These are phyloP conservation scores for Monascus purpureus DNA, from an alignment of 495 filamentous ascomycete genomes.

Conservation along the genomic window DNA sequence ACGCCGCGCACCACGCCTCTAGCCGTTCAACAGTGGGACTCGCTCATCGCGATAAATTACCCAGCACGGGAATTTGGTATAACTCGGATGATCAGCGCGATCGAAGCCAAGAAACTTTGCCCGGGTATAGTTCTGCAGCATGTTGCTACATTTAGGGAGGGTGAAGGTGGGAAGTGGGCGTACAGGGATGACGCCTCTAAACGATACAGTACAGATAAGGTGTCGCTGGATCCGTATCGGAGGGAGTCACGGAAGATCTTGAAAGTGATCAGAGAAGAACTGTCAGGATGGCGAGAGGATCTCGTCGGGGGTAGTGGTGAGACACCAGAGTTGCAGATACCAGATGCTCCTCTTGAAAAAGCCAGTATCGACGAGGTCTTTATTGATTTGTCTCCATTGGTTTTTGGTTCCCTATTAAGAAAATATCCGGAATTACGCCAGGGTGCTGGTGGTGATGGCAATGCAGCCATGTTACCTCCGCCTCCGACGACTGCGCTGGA, in stretches of 20 bases:
- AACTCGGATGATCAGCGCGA: conserved; percentile 53
- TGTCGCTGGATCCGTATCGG: conserved; percentile 85
- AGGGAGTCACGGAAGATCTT: conserved; percentile 74
- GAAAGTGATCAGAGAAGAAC: conserved; percentile 59
- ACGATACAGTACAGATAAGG: conserved; percentile 78
- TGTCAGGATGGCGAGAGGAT: conserved; percentile 25
- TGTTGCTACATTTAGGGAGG: conserved; percentile 89
- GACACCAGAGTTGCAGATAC: conserved; percentile 34
- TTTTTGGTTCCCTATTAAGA: conserved; percentile 61
- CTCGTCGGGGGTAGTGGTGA: conserved; percentile 6
- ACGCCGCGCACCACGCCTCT: conserved; percentile 62
- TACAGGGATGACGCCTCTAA: conserved; percentile 67
- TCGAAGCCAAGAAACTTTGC: conserved; percentile 80
- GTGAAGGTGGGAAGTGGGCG: conserved; percentile 70
- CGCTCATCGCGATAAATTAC: conserved; percentile 92
- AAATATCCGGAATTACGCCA: conserved; percentile 61
- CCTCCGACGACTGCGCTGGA: conserved; percentile 64
- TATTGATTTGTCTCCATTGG: conserved; percentile 71
- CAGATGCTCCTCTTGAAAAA: conserved; percentile 62
- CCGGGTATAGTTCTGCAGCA: conserved; percentile 77
- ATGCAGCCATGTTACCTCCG: conserved; percentile 52
- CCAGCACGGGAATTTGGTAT: conserved; percentile 72
- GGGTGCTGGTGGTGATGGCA: conserved; percentile 55
- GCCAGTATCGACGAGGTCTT: conserved; percentile 89
- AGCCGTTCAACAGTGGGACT: conserved; percentile 72